Base-by-base conservation (phyloP, 2,329 filamentous ascomycete genomes). In the Colletotrichum higginsianum region DNA sequence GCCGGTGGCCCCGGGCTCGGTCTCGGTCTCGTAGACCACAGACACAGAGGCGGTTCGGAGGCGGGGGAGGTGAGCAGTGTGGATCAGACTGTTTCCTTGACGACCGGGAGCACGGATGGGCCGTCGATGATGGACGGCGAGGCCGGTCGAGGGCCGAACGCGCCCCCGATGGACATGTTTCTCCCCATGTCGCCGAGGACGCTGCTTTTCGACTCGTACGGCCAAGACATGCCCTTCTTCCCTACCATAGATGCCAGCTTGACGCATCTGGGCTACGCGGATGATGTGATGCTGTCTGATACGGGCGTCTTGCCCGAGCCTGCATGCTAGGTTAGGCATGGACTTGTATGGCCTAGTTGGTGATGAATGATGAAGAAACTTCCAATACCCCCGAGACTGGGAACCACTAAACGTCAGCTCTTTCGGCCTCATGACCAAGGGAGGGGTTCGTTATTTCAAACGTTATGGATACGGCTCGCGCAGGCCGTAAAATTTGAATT, bases 171-270 rank as follows among this genome's bases (percentile, higher is more conserved):
- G 0, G 74, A 75, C 9, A 74, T 74, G 21, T 55, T 75, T 9
- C 38, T 76, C 18, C 53, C 74, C 3, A 74, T 74, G 63, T 77
- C 75, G 3, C 76, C 76, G 6, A 63, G 75, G 9, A 72, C 75
- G 40, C 61, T 77, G 2, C 65, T 53, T 2, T 77, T 77, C 47
- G 76, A 76, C 23, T 74, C 75, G 7, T 75, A 74, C 65, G 71
- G 74, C 21, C 70, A 73, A 16, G 73, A 57, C 13, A 66, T 76
- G 56, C 75, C 73, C 16, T 68, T 76, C 47, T 78, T 75, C 23
- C 76, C 75, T 4, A 75, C 73, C 13, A 76, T 78, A 50, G 76
- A 77, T 60, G 76, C 74, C 6, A 65, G 61, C 35, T 35, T 67
- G 16, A 57, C 57, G 9, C 64, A 71, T 44, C 3, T 71, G 23